Evolutionary conservation across 208 protist genomes (phyloP).

Genomic region (Leishmania guyanensis): DNA sequence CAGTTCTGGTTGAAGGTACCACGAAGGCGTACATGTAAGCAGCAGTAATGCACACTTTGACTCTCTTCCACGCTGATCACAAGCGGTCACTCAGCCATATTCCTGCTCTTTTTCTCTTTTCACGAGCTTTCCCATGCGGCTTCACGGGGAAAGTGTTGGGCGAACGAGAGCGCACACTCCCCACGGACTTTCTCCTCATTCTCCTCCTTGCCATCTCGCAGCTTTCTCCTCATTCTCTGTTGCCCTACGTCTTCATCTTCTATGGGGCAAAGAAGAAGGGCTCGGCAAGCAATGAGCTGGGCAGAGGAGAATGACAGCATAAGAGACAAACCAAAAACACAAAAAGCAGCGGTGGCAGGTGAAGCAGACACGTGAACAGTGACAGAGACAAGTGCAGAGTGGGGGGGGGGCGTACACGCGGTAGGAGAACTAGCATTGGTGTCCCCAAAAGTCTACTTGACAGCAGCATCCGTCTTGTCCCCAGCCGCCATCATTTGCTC

Average conservation of each 20-base stretch:
- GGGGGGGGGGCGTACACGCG: background rate
- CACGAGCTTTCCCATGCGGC: background rate
- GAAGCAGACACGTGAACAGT: background rate
- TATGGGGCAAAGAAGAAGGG: background rate
- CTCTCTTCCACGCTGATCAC: background rate
- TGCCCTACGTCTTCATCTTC: background rate
- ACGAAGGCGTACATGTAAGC: background rate
- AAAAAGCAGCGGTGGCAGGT: background rate
- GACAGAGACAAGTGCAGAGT: background rate
- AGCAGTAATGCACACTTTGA: background rate
- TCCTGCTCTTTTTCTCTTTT: background rate
- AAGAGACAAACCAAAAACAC: background rate
- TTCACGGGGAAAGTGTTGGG: background rate
- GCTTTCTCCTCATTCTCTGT: background rate
- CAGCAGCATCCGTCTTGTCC: background rate
- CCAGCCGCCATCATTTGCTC: constrained; percentile 72
- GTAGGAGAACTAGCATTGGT: background rate
- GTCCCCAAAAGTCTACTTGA: background rate
- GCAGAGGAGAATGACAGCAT: background rate
- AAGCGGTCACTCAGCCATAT: background rate
- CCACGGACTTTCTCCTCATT: background rate
- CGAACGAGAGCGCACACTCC: background rate
- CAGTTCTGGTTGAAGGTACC: background rate
- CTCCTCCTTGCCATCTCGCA: background rate
- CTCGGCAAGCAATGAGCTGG: background rate